Evolutionary conservation across 352 stramenopile species (phyloP), one percentile per base, ranked within the genome.

Genomic region (Phytophthora sp.): DNA sequence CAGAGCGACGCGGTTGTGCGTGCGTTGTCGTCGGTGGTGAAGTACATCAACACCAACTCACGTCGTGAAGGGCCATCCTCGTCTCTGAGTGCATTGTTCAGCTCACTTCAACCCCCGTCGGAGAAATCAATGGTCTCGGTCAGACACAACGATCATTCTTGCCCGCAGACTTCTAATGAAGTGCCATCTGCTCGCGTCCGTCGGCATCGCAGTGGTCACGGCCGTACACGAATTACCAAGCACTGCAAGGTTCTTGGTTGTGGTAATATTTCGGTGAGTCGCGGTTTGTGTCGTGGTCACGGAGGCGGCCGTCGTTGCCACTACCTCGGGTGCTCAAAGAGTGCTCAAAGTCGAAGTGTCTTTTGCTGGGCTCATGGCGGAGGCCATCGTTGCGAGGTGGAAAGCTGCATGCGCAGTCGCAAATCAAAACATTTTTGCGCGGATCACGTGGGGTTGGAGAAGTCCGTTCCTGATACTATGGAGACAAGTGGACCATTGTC

Each of bases 331-430:
- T 90, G 80, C 64, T 45, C 53, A 7, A 84, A 86, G 28, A 73
- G 78, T 10, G 77, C 78, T 17, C 78, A 88, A 44, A 84, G 76
- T 27, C 64, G 73, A 13, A 82, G 76, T 17, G 64, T 81, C 12
- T 80, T 76, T 26, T 89, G 80, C 50, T 86, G 79, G 73, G 63
- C 73, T 3, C 77, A 89, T 54, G 80, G 80, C 15, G 80, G 80
- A 9, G 78, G 80, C 12, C 75, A 83, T 48, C 77, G 78, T 6
- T 89, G 80, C 39, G 75, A 85, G 51, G 76, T 79, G 11, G 65
- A 78, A 32, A 61, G 46, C 30, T 89, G 80, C 56, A 79, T 80
- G 67, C 76, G 75, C 15, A 82, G 67, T 48, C 52, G 80, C 62
- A 82, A 84, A 69, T 74, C 79, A 20, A 82, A 84, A 61, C 64